These are phyloP conservation scores for Passalora sequoiae DNA, from an alignment of 2,329 filamentous ascomycete species.

Conservation along the genomic window DNA sequence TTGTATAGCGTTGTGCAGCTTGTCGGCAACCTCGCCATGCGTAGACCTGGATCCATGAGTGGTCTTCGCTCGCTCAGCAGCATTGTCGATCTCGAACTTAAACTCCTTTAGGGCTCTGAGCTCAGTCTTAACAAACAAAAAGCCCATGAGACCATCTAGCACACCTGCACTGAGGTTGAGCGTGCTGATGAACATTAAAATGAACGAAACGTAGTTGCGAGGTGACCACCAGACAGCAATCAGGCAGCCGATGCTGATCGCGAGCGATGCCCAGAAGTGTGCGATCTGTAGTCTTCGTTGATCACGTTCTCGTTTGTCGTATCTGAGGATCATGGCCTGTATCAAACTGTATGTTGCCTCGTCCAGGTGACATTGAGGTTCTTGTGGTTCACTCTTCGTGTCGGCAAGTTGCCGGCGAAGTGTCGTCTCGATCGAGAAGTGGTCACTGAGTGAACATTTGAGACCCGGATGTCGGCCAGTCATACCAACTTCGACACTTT, in stretches of 20 bases:
- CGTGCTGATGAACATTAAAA: constrained; percentile 74
- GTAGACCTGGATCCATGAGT: background rate
- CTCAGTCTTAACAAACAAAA: constrained; percentile 82
- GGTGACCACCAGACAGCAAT: constrained; percentile 83
- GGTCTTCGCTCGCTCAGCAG: constrained; percentile 37
- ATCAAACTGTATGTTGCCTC: constrained; percentile 61
- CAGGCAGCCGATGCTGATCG: constrained; percentile 67
- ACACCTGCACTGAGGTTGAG: constrained; percentile 70
- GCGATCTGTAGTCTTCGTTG: constrained; percentile 67
- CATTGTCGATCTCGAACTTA: constrained; percentile 81
- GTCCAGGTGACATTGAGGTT: constrained; percentile 8
- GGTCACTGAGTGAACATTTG: constrained; percentile 83
- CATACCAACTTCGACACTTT: constrained; percentile 69
- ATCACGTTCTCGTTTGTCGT: constrained; percentile 62
- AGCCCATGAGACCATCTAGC: constrained; percentile 77
- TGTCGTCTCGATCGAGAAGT: constrained; percentile 85
- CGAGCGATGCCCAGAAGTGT: constrained; percentile 67
- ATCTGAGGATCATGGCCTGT: constrained; percentile 62
- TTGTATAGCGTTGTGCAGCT: background rate
- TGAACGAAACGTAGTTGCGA: constrained; percentile 68
- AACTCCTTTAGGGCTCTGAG: constrained; percentile 81
- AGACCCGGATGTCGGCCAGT: constrained; percentile 73
- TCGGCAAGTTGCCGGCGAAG: constrained; percentile 45
- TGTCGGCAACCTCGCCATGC: background rate
- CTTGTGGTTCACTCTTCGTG: background rate